Evolutionary conservation across 1,139 yeast genomes (phyloP), one percentile per base, ranked within the genome.

Genomic region (Hansenula sp.): DNA sequence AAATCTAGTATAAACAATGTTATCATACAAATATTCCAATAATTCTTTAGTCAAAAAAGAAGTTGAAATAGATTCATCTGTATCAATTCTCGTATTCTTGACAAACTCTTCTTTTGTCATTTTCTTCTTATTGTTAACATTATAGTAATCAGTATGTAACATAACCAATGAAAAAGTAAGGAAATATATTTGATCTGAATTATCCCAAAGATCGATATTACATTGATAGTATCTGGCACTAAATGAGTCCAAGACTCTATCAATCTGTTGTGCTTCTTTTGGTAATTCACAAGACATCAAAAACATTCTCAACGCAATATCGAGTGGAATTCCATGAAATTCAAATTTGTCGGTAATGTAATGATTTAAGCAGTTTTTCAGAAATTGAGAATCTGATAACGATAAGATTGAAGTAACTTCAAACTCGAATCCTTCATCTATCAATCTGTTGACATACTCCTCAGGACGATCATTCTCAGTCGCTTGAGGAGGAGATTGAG

Each of bases 211-310:
- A 4, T 36, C 29, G 4, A 19, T 5, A 31, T 55, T 55, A 29
- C 49, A 49, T 1, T 41, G 34, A 53, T 69, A 62, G 47, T 66
- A 82, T 17, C 72, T 65, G 25, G 56, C 56, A 8, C 82, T 72
- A 59, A 82, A 80, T 22, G 71, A 69, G 39, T 72, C 74, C 35
- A 82, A 59, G 4, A 79, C 69, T 36, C 87, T 65, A 52, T 82
- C 89, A 41, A 82, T 82, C 53, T 82, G 88, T 55, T 82, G 89
- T 0, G 86, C 66, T 55, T 82, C 90, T 46, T 68, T 71, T 0
- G 90, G 89, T 21, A 82, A 60, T 40, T 75, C 75, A 38, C 77
- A 69, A 37, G 69, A 62, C 64, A 78, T 68, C 33, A 82, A 59
- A 38, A 82, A 68, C 49, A 71, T 73, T 34, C 90, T 61, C 38